Conservation (phyloP, 106 monocot genomes). For the Phalaenopsis aphrodite region DNA sequence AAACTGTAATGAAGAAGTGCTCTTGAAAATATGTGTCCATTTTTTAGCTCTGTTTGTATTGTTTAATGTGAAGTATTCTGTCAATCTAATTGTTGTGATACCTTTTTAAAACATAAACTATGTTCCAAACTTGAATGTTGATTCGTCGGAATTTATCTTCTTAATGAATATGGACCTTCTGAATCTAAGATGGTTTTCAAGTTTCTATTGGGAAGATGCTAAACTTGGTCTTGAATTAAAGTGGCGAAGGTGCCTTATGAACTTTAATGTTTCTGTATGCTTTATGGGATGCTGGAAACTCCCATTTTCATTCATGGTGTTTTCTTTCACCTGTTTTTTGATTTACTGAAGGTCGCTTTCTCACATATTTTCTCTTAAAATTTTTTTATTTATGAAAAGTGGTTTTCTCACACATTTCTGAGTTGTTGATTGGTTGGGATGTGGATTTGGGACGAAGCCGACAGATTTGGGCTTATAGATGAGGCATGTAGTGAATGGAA, state of each 20-base stretch:
- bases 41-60: no score
- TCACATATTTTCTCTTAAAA: background rate
- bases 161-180: background rate
- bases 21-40: no score
- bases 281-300: background rate
- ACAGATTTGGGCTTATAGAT: no score
- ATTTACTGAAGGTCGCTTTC: no score
- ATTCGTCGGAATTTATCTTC: background rate
- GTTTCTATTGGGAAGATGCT: background rate
- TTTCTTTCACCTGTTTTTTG: background rate
- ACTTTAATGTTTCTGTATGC: background rate
- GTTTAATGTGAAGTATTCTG: background rate
- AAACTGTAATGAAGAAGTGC: no score
- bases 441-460: no score
- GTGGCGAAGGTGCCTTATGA: background rate
- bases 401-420: no score
- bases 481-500: no score
- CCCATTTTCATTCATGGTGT: background rate
- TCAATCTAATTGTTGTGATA: background rate
- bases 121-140: background rate
- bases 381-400: background rate
- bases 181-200: background rate
- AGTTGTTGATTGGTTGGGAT: no score
- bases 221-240: background rate
- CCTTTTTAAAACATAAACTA: background rate